Evolutionary conservation across 306 rosid genomes (phyloP).

Genomic region (Cercis canadensis): DNA sequence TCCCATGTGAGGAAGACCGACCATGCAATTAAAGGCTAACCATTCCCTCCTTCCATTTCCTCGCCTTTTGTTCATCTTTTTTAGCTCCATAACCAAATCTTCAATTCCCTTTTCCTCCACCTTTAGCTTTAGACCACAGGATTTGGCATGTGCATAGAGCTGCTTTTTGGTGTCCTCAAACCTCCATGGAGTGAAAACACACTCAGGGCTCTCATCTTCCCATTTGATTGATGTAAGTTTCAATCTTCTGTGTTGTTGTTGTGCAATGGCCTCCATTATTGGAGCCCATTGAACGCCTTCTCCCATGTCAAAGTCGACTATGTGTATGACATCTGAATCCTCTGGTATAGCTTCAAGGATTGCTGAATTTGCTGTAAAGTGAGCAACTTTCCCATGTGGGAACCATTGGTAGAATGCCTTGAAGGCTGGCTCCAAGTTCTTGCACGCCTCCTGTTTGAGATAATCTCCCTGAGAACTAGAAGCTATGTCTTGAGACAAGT

Average conservation of each 20-base stretch:
- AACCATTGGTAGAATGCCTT: constrained; percentile 52
- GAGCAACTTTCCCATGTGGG: constrained; percentile 57
- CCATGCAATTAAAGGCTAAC: constrained; percentile 61
- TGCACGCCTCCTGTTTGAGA: constrained; percentile 58
- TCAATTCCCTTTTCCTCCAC: constrained; percentile 57
- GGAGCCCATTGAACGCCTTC: constrained; percentile 63
- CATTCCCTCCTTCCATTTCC: constrained; percentile 42
- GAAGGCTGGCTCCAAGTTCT: constrained; percentile 42
- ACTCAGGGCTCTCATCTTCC: constrained; percentile 38
- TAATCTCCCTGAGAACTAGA: constrained; percentile 24
- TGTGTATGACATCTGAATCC: constrained; percentile 54
- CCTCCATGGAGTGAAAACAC: constrained; percentile 33
- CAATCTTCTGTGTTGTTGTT: constrained; percentile 36
- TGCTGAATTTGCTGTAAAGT: constrained; percentile 56
- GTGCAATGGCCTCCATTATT: constrained; percentile 49
- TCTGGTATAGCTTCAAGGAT: constrained; percentile 56
- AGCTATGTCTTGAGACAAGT: constrained; percentile 46
- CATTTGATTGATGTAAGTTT: constrained; percentile 59
- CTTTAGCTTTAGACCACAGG: constrained; percentile 53
- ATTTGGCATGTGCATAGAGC: constrained; percentile 51
- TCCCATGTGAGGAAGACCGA: constrained; percentile 61
- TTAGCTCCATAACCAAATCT: constrained; percentile 52
- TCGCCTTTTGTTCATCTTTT: constrained; percentile 47
- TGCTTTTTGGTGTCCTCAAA: constrained; percentile 51
- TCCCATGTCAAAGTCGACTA: constrained; percentile 58